Conservation (phyloP, 2,329 filamentous ascomycete species). For the Pseudocercospora vitis region DNA sequence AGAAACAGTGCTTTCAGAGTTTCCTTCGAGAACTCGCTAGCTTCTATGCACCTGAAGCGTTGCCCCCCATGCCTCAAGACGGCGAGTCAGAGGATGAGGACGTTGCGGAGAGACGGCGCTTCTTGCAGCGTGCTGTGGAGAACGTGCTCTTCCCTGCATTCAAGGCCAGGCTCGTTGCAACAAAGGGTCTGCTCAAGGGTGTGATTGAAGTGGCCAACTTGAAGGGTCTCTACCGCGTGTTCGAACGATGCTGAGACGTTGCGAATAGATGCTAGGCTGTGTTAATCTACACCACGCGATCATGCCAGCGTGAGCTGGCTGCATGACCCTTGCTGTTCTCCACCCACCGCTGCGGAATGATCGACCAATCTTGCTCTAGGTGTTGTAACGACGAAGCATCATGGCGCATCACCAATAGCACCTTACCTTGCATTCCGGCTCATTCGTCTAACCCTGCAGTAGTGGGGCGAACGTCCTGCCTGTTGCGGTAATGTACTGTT, state of each 20-base stretch:
- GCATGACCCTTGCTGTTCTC: neutral
- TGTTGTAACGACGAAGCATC: neutral
- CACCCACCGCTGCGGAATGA: neutral
- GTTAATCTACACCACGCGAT: neutral
- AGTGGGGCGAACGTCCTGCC: neutral
- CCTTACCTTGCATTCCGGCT: neutral
- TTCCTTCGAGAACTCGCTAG: slow-evolving; percentile 84
- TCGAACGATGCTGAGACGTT: slow-evolving; percentile 31
- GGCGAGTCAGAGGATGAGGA: slow-evolving; percentile 46
- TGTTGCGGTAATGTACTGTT: neutral
- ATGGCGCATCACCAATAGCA: neutral
- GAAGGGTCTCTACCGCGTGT: slow-evolving; percentile 39
- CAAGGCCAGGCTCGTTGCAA: slow-evolving; percentile 78
- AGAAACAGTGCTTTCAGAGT: slow-evolving; percentile 80
- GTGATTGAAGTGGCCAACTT: slow-evolving; percentile 40
- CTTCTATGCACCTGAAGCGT: slow-evolving; percentile 85
- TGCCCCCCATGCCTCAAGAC: slow-evolving; percentile 55
- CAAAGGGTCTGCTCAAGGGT: slow-evolving; percentile 48
- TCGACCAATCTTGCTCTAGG: neutral
- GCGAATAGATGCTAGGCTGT: neutral
- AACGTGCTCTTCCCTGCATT: slow-evolving; percentile 88
- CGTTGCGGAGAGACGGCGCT: slow-evolving; percentile 47
- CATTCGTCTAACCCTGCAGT: slow-evolving; percentile 11
- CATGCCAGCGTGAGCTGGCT: neutral
- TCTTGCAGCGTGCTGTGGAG: slow-evolving; percentile 73